Evolutionary conservation across 2,329 filamentous ascomycete species (phyloP).

Genomic region (Aspergillus hiratsukae): DNA sequence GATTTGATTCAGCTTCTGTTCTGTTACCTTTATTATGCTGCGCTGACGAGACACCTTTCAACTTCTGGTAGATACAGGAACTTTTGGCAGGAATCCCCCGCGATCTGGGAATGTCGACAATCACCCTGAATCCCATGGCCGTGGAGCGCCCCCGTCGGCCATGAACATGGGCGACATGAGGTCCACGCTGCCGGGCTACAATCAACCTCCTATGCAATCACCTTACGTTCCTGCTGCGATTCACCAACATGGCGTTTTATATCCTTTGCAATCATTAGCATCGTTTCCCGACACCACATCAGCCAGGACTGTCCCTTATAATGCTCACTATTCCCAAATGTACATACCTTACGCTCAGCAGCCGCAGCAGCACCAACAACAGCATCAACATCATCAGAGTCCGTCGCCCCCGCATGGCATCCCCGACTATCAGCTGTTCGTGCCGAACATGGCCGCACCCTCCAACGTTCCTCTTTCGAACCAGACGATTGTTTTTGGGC

Average conservation of each 20-base stretch:
- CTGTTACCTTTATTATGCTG: background rate
- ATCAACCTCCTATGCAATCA: slow-evolving; percentile 23
- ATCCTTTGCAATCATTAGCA: slow-evolving; percentile 26
- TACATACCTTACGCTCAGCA: slow-evolving; percentile 28
- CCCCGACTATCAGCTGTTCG: slow-evolving; percentile 19
- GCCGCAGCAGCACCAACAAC: slow-evolving; percentile 13
- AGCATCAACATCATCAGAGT: slow-evolving; percentile 4
- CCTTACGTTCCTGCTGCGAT: slow-evolving; percentile 19
- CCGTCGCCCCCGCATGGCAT: slow-evolving; percentile 10
- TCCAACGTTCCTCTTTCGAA: slow-evolving; percentile 11
- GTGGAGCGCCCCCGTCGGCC: slow-evolving; percentile 17
- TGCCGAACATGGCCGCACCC: slow-evolving; percentile 16
- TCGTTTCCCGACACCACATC: slow-evolving; percentile 17
- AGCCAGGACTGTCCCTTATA: slow-evolving; percentile 19
- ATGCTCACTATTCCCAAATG: slow-evolving; percentile 19
- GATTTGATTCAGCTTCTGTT: background rate
- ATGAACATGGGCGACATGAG: slow-evolving; percentile 29
- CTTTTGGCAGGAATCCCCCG: slow-evolving; percentile 1
- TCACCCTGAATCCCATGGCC: slow-evolving; percentile 15
- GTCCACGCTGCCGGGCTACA: slow-evolving; percentile 25
- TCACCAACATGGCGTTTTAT: slow-evolving; percentile 25
- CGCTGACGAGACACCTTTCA: background rate
- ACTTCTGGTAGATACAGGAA: slow-evolving; percentile 4
- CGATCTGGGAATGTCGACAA: slow-evolving; percentile 18
- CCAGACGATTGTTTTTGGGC: slow-evolving; percentile 20